Evolutionary conservation across 306 rosid genomes (phyloP), one percentile per base, ranked within the genome.

Genomic region (Dicorynia guianensis): DNA sequence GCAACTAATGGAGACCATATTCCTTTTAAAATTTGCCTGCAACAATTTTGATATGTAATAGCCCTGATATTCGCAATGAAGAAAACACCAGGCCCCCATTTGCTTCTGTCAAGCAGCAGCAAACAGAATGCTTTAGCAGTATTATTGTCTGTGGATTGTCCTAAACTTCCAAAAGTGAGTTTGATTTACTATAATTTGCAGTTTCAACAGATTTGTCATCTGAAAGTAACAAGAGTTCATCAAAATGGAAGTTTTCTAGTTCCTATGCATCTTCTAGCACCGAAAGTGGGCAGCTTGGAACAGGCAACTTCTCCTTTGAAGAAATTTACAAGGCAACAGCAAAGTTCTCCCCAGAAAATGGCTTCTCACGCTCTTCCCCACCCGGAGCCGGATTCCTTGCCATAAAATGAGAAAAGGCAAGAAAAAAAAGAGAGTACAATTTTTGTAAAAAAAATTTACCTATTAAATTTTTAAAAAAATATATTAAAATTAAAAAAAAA

Each of bases 241-340:
- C 94, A 67, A 85, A 83, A 65, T 68, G 69, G 74, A 85, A 68
- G 67, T 76, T 74, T 73, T 85, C 80, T 71, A 55, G 56, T 30
- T 84, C 97, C 30, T 69, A 48, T 42, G 78, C 80, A 20, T 85
- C 96, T 34, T 73, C 90, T 38, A 57, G 82, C 73, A 25, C 78
- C 56, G 9, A 82, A 35, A 87, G 80, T 75, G 93, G 79, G 52
- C 79, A 79, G 11, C 67, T 85, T 76, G 87, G 85, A 59, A 54
- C 79, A 17, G 76, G 81, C 11, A 83, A 77, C 58, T 90, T 89
- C 77, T 72, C 96, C 63, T 84, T 86, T 59, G 93, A 82, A 67
- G 96, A 92, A 79, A 88, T 96, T 78, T 81, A 42, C 47, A 92
- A 86, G 86, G 99, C 97, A 75, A 96, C 99, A 6, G 79, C 82